These are phyloP conservation scores for Sordariomycetes sp. DNA, from an alignment of 2,329 filamentous ascomycete genomes.

Conservation along the genomic window DNA sequence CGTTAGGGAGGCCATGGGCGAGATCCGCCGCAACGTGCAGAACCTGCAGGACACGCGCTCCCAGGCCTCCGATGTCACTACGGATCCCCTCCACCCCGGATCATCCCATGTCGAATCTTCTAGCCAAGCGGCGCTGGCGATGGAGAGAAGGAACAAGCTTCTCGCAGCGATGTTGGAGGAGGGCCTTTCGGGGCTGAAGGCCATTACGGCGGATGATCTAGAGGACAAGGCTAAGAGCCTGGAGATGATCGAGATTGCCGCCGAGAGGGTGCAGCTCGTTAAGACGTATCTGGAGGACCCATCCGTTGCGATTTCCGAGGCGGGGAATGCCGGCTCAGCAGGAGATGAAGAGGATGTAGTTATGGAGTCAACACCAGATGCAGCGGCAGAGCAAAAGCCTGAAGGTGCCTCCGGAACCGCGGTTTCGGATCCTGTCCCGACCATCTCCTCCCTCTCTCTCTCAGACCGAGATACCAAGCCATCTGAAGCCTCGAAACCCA, in stretches of 20 bases:
- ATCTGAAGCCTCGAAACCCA: slow-evolving; percentile 8
- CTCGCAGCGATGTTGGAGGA: slow-evolving; percentile 59
- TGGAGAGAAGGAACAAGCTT: slow-evolving; percentile 57
- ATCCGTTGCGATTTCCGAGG: slow-evolving; percentile 21
- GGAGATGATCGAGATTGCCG: slow-evolving; percentile 45
- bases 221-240: slow-evolving; percentile 37
- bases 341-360: not conserved
- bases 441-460: slow-evolving; percentile 12
- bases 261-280: slow-evolving; percentile 55
- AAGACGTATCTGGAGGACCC: slow-evolving; percentile 51
- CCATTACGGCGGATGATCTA: slow-evolving; percentile 38
- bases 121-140: slow-evolving; percentile 26
- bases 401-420: not conserved
- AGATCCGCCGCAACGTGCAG: slow-evolving; percentile 68
- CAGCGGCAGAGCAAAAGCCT: not conserved
- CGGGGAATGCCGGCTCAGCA: not conserved
- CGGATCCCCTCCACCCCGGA: slow-evolving; percentile 21
- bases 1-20: slow-evolving; percentile 69
- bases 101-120: slow-evolving; percentile 14
- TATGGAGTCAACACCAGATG: slow-evolving; percentile 1
- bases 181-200: slow-evolving; percentile 52
- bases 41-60: slow-evolving; percentile 8
- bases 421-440: slow-evolving; percentile 6
- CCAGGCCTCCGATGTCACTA: slow-evolving; percentile 22
- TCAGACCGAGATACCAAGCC: slow-evolving; percentile 7